Evolutionary conservation across 192 early-diverging fungal species (phyloP), one percentile per base, ranked within the genome.

Genomic region (Gorgonomyces haynaldii): DNA sequence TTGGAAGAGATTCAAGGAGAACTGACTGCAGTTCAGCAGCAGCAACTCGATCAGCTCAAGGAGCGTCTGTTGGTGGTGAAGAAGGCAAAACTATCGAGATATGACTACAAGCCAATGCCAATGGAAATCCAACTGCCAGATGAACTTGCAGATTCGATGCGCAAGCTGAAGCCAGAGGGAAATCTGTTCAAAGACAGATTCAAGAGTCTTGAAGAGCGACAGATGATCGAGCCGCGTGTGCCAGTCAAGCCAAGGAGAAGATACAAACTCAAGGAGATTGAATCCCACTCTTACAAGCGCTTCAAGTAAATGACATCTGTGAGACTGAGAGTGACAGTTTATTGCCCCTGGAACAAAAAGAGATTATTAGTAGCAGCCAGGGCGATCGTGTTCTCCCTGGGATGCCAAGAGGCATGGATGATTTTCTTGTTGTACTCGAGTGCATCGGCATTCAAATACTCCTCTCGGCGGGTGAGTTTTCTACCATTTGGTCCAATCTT

Each of bases 301-400:
- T 73, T 76, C 57, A 66, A 67, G 35, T 70, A 55, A 34, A 50
- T 22, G 9, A n/a, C n/a, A n/a, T n/a, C n/a, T n/a, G n/a, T n/a
- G n/a, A n/a, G n/a, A n/a, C n/a, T n/a, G n/a, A n/a, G n/a, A n/a
- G n/a, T n/a, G n/a, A n/a, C n/a, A n/a, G n/a, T n/a, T n/a, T n/a
- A n/a, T n/a, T n/a, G n/a, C 9, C 45, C 49, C 42, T 78, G 66
- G 42, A 78, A 72, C 40, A 78, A 51, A 57, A 98, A 98, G 52
- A 98, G 78, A 62, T 96, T 98, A 77, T 98, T 98, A 27, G 96
- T 98, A 17, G 96, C 96, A 28, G 96, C 96, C 36, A 96, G 84
- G 15, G 96, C 91, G 37, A 96, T 83, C 13, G 90, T 90, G 65
- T 96, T 96, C 63, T 98, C 96, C 49, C 81, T 81, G 36, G 96